phyloP scores from a whole-genome alignment of 2,329 filamentous ascomycete genomes.

The Ophiostoma ips region DNA sequence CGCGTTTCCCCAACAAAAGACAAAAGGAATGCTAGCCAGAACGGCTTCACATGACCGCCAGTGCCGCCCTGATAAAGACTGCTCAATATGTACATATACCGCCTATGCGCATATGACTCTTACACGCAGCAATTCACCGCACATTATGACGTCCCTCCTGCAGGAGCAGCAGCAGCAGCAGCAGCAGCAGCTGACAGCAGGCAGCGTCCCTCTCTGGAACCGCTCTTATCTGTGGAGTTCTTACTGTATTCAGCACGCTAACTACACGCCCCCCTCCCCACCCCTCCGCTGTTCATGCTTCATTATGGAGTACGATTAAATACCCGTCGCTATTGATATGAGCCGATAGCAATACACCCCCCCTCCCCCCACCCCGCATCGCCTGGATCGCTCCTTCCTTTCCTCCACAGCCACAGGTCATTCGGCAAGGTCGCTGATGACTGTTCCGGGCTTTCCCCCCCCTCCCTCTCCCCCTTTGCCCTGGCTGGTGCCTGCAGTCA shows the following conservation, averaged over 20 bases:
- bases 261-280: constrained; percentile 5
- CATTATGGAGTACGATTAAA: too few species aligned
- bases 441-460: constrained; percentile 1
- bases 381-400: not conserved
- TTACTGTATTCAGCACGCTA: not conserved
- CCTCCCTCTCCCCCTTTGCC: too few species aligned
- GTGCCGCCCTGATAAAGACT: too few species aligned
- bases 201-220: not conserved
- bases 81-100: too few species aligned
- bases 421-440: constrained; percentile 1
- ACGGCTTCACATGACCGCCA: too few species aligned
- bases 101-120: too few species aligned
- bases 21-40: too few species aligned
- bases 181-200: not conserved
- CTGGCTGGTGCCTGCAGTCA: not conserved
- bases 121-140: too few species aligned
- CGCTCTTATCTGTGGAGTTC: constrained; percentile 6
- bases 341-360: not conserved
- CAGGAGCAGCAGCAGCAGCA: too few species aligned
- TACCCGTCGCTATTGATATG: not conserved
- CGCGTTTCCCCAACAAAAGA: too few species aligned
- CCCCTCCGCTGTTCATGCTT: not conserved
- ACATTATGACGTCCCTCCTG: too few species aligned
- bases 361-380: constrained; percentile 1
- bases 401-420: not conserved